Evolutionary conservation across 371 early-diverging fungal species (phyloP).

Genomic region (Capillidium rhysosporum): DNA sequence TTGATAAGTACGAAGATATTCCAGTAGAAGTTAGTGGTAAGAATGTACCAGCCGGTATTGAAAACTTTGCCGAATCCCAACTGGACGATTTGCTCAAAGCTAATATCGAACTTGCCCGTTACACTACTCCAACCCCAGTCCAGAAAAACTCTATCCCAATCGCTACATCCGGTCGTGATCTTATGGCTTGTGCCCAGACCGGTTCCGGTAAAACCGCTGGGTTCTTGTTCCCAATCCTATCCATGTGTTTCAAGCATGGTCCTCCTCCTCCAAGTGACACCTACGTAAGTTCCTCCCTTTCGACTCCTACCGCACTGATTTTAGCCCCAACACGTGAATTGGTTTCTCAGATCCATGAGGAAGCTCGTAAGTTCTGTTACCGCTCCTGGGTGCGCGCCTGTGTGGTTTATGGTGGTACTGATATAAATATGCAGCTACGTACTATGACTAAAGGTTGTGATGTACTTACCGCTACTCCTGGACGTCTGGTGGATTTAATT

Average conservation of each 20-base stretch:
- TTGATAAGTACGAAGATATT: slow-evolving; percentile 92
- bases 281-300: neutral
- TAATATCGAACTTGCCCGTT: slow-evolving; percentile 78
- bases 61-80: slow-evolving; percentile 35
- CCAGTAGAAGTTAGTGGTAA: slow-evolving; percentile 86
- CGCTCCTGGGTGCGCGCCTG: slow-evolving; percentile 30
- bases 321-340: neutral
- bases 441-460: neutral
- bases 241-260: neutral
- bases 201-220: slow-evolving; percentile 5
- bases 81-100: slow-evolving; percentile 69
- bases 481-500: neutral
- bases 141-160: slow-evolving; percentile 71
- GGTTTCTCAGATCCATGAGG: slow-evolving; percentile 9
- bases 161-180: slow-evolving; percentile 10
- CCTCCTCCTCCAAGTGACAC: neutral
- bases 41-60: slow-evolving; percentile 26
- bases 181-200: neutral
- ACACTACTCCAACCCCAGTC: slow-evolving; percentile 73
- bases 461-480: neutral
- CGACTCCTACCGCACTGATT: neutral
- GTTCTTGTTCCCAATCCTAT: neutral
- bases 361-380: slow-evolving; percentile 41
- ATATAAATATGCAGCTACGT: neutral
- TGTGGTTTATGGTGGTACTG: slow-evolving; percentile 23